Conservation (phyloP, 768 basidiomycete genomes). For the Russula lepida region DNA sequence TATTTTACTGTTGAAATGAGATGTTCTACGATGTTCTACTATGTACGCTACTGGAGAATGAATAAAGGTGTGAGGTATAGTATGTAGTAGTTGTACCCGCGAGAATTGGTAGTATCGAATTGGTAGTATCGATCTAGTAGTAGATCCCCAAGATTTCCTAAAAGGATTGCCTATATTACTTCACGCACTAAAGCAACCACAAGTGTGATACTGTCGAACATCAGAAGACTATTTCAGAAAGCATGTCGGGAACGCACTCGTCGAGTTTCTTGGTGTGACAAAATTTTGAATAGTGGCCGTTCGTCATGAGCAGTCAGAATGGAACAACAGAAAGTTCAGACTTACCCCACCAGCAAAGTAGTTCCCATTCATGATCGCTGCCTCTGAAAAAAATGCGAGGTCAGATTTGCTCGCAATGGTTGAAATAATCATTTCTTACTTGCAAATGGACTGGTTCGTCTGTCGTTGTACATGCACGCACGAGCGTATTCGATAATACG, state of each 20-base stretch:
- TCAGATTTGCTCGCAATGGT: background rate
- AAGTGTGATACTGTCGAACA: slow-evolving; percentile 51
- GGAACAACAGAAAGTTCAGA: slow-evolving; percentile 21
- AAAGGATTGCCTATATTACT: slow-evolving; percentile 31
- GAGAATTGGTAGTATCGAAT: background rate
- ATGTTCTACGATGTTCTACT: slow-evolving; percentile 8
- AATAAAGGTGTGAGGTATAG: slow-evolving; percentile 8
- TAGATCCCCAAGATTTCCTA: background rate
- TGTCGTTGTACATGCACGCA: slow-evolving; percentile 59
- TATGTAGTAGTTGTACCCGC: background rate
- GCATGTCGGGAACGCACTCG: slow-evolving; percentile 44
- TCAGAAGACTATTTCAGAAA: slow-evolving; percentile 6
- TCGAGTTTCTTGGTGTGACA: slow-evolving; percentile 54
- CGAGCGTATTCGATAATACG: slow-evolving; percentile 61
- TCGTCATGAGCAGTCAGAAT: slow-evolving; percentile 1
- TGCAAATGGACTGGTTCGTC: slow-evolving; percentile 66
- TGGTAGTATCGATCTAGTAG: background rate
- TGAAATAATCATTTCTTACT: slow-evolving; percentile 33
- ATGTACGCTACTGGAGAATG: slow-evolving; percentile 7
- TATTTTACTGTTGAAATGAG: background rate
- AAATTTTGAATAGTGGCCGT: slow-evolving; percentile 1
- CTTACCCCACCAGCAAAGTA: slow-evolving; percentile 67
- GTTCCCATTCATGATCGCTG: slow-evolving; percentile 58
- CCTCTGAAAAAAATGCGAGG: slow-evolving; percentile 32
- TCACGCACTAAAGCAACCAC: slow-evolving; percentile 63